Evolutionary conservation across 2,329 filamentous ascomycete genomes (phyloP).

Genomic region (Talaromyces funiculosus): DNA sequence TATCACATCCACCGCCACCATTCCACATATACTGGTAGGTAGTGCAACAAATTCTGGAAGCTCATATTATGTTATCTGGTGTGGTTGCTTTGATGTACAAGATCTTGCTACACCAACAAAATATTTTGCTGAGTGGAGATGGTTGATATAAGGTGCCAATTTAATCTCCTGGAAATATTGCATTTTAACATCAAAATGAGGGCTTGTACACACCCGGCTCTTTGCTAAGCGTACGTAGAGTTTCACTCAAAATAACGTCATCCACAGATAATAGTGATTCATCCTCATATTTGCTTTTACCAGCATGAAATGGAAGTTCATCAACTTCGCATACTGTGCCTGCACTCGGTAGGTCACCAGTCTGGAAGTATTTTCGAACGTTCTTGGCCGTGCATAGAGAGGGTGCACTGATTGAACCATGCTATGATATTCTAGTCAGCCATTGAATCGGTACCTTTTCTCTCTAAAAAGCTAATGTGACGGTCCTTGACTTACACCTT

Average conservation of each 20-base stretch:
- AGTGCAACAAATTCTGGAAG: not conserved
- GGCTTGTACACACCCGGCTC: not conserved
- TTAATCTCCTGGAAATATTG: not conserved
- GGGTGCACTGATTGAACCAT: conserved; percentile 30
- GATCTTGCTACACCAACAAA: not conserved
- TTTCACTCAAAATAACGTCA: not conserved
- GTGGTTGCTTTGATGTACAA: too few relatives aligned
- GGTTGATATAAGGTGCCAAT: not conserved
- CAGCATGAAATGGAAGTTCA: not conserved
- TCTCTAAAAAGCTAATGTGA: not conserved
- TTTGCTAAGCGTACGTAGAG: not conserved
- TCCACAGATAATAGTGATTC: not conserved
- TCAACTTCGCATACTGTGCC: conserved; percentile 35
- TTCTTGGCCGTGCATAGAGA: conserved; percentile 33
- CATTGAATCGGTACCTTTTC: not conserved
- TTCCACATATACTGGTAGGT: not conserved
- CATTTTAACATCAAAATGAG: not conserved
- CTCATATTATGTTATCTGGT: not conserved
- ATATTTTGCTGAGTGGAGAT: not conserved
- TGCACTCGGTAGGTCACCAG: conserved; percentile 31
- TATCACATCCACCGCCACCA: not conserved
- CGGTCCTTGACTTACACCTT: not conserved
- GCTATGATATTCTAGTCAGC: conserved; percentile 17
- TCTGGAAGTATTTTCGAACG: conserved; percentile 40
- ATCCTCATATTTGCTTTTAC: not conserved